Evolutionary conservation across 805 yeast species (phyloP), one percentile per base, ranked within the genome.

Genomic region (Lipomyces lipofer): DNA sequence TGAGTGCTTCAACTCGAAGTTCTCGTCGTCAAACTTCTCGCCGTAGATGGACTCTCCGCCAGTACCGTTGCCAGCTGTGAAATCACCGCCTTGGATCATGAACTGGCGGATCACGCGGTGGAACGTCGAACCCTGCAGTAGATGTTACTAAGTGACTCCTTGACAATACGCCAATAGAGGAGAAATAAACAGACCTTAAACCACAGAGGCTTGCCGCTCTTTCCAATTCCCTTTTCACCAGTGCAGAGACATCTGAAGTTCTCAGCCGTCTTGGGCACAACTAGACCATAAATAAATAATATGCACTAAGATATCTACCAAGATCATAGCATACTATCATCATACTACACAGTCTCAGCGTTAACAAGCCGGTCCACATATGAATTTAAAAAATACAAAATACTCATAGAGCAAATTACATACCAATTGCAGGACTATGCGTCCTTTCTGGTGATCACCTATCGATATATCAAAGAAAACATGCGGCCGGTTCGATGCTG

Each of bases 81-180:
- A 83, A 71, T 88, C 92, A 59, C 97, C 97, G 52, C 96, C 95
- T 73, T 88, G 95, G 63, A 90, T 78, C 85, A 88, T 83, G 68
- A 86, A 87, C 53, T 78, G 81, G 68, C 84, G 83, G 71, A 92
- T 94, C 33, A 94, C 64, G 59, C 99, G 80, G 73, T 92, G 99
- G 78, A 92, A 92, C n/a, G 77, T 71, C n/a, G 95, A 85, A 19
- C 88, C 88, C 70, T 88, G 86, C 40, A 15, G 21, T 13, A 2
- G 8, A 24, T 19, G 19, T 43, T n/a, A 43, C 29, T 42, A 24
- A 39, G n/a, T 24, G 12, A 8, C 29, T 1, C 10, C 6, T 15
- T 17, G 4, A 33, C 17, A 33, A 13, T 4, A 33, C 13, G 17
- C 17, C n/a, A 21, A 5, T 28, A 25, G 19, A 1, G 8, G 21